Base-by-base conservation (phyloP, 371 early-diverging fungal species). In the Chytridiales sp. region DNA sequence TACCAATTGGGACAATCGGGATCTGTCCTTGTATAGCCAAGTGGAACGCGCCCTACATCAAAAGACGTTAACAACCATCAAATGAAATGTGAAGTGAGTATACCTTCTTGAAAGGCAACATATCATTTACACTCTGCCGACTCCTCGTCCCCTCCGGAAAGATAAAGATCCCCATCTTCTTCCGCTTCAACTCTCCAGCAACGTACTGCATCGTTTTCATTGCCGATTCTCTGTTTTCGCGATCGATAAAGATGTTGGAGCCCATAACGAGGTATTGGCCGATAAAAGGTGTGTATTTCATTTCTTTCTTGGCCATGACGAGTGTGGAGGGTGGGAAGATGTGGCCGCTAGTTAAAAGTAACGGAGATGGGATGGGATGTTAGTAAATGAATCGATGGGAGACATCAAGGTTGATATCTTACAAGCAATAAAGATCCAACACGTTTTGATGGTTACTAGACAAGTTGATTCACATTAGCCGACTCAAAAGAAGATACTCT, bases 71-170 rank as follows among this genome's bases (percentile, higher is more conserved):
- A 44, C 15, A 17, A 9, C 44, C 22, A 17, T 13, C 44, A 44
- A 21, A 44, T 17, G 44, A 44, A 44, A 11, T n/a, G n/a, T n/a
- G n/a, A n/a, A n/a, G n/a, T n/a, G n/a, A n/a, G 22, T 22, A 9
- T 13, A 44, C 44, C 44, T 90, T 90, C 69, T 95, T 95, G 79
- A 95, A 95, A 0, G 92, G 92, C 46, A 95, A 72, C 61, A 95
- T 65, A 50, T 77, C 74, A n/a, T 89, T 78, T 49, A 80, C 83
- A 32, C 76, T 68, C 32, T 83, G 80, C 63, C 83, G 87, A 5
- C 88, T 86, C 35, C 96, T 87, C 9, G 96, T 95, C 47, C 96
- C 96, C 73, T 95, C 96, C 38, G 95, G 93, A 77, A 88, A 94
- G 43, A 95, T 79, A 79, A 85, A 91, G 36, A 95, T 86, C 36